Base-by-base conservation (phyloP, 352 stramenopile genomes). In the Phytophthora ramorum region DNA sequence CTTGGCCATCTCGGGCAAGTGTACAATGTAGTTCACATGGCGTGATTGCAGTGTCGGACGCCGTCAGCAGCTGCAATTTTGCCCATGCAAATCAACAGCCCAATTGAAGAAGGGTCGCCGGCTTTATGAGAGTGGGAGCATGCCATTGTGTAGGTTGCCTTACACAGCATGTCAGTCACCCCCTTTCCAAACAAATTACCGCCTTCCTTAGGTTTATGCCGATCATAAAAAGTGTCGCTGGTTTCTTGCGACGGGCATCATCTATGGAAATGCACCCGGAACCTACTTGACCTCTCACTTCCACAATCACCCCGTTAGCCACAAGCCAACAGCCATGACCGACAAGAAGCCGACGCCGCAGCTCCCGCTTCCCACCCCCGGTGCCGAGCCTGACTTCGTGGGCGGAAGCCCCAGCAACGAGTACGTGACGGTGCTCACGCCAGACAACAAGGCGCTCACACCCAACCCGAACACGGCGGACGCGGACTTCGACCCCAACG, bases 381-480 rank as follows among this genome's bases (percentile, higher is more conserved):
- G 19, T 1, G 34, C 22, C 14, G 64, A 76, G n/a, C 69, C 65
- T 7, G 50, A 2, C 1, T 77, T 77, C 41, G 64, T 74, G 2
- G 54, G 63, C 41, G 40, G 60, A 9, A 74, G 69, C 34, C 57
- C 58, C 44, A 71, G 54, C 62, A 66, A 69, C 24, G 73, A 69
- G 26, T 81, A 76, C 65, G 73, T 81, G 54, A 78, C 65, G 14
- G 69, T 81, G 34, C 45, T 76, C 24, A 81, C 73, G 10, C 73
- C 73, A 7, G 73, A 76, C 46, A 56, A 69, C 52, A 78, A 74
- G 57, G 41, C 51, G 13, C 54, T 56, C 37, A 63, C 41, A 2
- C 56, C 49, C 1, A 47, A 51, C 28, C 24, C 24, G 3, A 28
- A 28, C 24, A 16, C 38, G 3, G 14, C 37, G 4, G 45, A n/a